Evolutionary conservation across 2,329 filamentous ascomycete genomes (phyloP).

Genomic region (Diaporthe australafricana): DNA sequence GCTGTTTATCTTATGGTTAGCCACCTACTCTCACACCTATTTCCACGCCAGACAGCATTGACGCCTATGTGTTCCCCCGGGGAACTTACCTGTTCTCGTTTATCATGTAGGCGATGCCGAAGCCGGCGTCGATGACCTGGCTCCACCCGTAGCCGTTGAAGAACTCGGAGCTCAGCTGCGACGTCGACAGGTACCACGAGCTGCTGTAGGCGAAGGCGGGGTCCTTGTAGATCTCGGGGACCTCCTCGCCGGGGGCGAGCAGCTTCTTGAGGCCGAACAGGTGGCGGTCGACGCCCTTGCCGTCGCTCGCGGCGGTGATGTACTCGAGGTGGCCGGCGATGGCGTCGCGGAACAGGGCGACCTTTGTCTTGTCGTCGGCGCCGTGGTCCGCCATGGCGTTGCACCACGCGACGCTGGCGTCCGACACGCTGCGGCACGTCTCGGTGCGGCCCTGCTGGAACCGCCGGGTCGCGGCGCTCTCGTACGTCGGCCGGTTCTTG

Average conservation of each 20-base stretch:
- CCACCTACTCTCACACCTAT: background rate
- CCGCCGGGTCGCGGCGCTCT: constrained; percentile 92
- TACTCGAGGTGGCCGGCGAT: constrained; percentile 88
- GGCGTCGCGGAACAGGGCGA: constrained; percentile 84
- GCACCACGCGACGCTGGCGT: constrained; percentile 93
- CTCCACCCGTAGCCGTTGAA: constrained; percentile 99
- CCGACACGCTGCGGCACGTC: constrained; percentile 91
- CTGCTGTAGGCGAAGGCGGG: constrained; percentile 85
- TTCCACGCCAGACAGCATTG: background rate
- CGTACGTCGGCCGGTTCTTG: constrained; percentile 96
- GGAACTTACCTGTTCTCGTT: constrained; percentile 87
- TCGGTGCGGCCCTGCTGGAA: constrained; percentile 98
- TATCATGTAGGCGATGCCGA: constrained; percentile 99
- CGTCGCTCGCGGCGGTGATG: constrained; percentile 88
- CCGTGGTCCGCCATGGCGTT: constrained; percentile 81
- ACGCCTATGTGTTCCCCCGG: background rate
- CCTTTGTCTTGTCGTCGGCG: constrained; percentile 71
- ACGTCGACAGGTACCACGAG: constrained; percentile 90
- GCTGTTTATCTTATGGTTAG: constrained; percentile 56
- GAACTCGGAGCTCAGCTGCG: constrained; percentile 93
- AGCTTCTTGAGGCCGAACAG: constrained; percentile 97
- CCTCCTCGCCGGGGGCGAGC: constrained; percentile 80
- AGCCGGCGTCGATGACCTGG: constrained; percentile 95
- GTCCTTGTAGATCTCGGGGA: constrained; percentile 88
- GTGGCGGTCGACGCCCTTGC: constrained; percentile 94